Percentiles rank a stretch among this genome's conserved stretches.
phyloP scores from a whole-genome alignment of 192 early-diverging fungal genomes.

The Haplosporangium gracile region DNA sequence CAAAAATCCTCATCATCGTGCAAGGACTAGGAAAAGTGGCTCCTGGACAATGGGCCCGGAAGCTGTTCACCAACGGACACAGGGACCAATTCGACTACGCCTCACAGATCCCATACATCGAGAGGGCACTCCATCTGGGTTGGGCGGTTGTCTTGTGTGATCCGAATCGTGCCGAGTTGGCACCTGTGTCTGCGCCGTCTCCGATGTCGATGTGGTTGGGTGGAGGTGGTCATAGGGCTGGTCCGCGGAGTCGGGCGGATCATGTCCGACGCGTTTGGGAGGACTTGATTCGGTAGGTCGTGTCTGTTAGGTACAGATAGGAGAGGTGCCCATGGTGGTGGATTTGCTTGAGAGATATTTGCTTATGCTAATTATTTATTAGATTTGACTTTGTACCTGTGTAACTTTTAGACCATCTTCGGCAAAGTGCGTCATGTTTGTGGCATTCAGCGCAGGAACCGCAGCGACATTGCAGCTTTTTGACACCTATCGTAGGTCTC shows the following conservation, averaged over 20 bases:
- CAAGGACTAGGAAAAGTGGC: constrained; percentile 41
- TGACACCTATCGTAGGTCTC: constrained; percentile 9
- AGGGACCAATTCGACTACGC: constrained; percentile 20
- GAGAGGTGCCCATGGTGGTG: not conserved
- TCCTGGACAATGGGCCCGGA: constrained; percentile 52
- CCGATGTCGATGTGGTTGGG: not conserved
- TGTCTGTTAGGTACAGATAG: not conserved
- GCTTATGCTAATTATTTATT: not conserved
- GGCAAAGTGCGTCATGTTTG: constrained; percentile 37
- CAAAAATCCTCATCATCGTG: constrained; percentile 33
- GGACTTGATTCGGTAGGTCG: constrained; percentile 24
- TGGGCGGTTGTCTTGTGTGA: constrained; percentile 50
- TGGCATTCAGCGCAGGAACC: constrained; percentile 43
- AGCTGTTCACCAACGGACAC: constrained; percentile 46
- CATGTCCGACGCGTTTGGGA: constrained; percentile 50
- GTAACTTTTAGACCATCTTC: not conserved
- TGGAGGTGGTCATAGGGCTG: not conserved
- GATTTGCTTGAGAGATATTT: not conserved
- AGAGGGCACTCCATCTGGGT: constrained; percentile 9
- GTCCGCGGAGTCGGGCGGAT: not conserved
- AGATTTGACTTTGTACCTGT: not conserved
- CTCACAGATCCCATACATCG: constrained; percentile 39
- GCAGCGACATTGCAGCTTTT: constrained; percentile 17
- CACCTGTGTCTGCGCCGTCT: not conserved
- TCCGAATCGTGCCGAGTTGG: constrained; percentile 15